Evolutionary conservation across 2,329 filamentous ascomycete genomes (phyloP), one percentile per base, ranked within the genome.

Genomic region (Myotisia sp.): DNA sequence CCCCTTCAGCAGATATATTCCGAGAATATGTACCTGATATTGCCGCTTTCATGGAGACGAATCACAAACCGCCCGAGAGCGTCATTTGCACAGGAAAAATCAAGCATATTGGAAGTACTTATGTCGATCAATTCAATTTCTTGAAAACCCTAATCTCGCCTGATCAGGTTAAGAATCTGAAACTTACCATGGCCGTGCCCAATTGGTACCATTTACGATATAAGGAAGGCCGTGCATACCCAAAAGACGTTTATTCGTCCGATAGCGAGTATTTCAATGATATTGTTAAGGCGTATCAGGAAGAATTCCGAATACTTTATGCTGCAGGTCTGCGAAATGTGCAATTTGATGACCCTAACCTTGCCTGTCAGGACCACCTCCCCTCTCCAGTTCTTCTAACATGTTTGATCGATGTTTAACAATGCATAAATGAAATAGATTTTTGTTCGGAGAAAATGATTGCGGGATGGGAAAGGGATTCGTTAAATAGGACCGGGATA

Each of bases 401-500:
- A 24, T 10, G n/a, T 13, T 21, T 13, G 10, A 26, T 2, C 18
- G 10, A 16, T 10, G 14, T 19, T 42, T 24, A 24, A 5, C 6
- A 23, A 20, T 24, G 10, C 16, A 20, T 12, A 7, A 7, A 21
- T 9, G 10, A 23, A 10, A n/a, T 36, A 78, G 74, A 82, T 54
- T 83, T 83, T 56, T 83, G 78, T 58, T 78, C 73, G 13, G 64
- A 78, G 37, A 72, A 75, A 51, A 82, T 82, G 69, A 67, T 79
- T 22, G 59, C 70, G 30, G 78, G 77, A 10, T 83, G 76, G 71
- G 69, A 70, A 35, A 68, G 68, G 9, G 79, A 84, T 51, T 57
- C 67, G 30, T 67, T 74, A 46, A 83, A 85, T 51, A 69, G 69
- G 34, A 71, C 74, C 53, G 70, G 70, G 1, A 70, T 78, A 5